Evolutionary conservation across 2,329 filamentous ascomycete species (phyloP).

Genomic region (Alternaria viburni): DNA sequence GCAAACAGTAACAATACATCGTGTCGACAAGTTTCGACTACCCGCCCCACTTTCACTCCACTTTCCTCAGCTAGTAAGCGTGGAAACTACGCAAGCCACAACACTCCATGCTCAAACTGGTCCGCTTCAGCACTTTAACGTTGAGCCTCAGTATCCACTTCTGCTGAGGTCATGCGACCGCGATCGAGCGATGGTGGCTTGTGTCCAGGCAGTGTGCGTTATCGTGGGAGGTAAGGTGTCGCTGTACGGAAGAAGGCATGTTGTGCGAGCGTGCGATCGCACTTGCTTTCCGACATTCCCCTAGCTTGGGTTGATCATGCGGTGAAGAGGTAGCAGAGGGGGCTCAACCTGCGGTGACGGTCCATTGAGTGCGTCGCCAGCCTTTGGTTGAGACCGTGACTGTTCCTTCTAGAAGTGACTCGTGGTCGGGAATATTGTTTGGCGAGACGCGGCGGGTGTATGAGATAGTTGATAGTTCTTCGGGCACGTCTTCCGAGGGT

Average conservation of each 20-base stretch:
- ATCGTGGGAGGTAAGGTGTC: not conserved
- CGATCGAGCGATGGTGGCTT: slow-evolving; percentile 1
- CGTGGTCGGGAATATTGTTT: slow-evolving; percentile 20
- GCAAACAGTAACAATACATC: not conserved
- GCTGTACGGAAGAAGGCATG: not conserved
- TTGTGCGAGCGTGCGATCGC: not conserved
- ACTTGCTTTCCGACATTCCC: not conserved
- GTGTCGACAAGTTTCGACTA: not conserved
- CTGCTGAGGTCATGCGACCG: not conserved
- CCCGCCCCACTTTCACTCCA: slow-evolving; percentile 17
- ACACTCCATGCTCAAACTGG: not conserved
- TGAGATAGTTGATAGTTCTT: slow-evolving; percentile 15
- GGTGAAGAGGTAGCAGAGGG: not conserved
- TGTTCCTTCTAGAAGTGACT: slow-evolving; percentile 29
- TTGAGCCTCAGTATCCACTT: not conserved
- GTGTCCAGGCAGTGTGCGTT: not conserved
- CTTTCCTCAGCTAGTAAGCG: slow-evolving; percentile 32
- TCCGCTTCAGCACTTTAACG: not conserved
- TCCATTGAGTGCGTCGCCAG: slow-evolving; percentile 47
- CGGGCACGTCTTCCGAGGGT: not conserved
- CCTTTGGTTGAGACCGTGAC: slow-evolving; percentile 38
- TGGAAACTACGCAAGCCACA: slow-evolving; percentile 15
- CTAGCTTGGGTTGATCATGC: not conserved
- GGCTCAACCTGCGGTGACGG: slow-evolving; percentile 37
- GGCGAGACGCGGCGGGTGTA: slow-evolving; percentile 39